Evolutionary conservation across 192 early-diverging fungal genomes (phyloP), one percentile per base, ranked within the genome.

Genomic region (Mortierella alpina): DNA sequence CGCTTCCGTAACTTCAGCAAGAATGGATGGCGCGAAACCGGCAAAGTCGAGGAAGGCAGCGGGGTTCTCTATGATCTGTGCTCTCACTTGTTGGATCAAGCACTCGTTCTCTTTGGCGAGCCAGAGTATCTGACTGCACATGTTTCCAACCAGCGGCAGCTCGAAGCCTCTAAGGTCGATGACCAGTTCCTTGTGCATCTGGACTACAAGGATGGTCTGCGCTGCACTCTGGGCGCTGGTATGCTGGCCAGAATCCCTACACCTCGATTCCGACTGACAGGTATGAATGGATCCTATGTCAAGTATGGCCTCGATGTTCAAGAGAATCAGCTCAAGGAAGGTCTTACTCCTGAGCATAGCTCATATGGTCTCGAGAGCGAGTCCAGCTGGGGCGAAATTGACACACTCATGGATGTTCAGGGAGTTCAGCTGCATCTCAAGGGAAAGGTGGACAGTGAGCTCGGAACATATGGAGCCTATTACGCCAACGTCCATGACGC

Each of bases 21-120:
- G 82, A 83, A 90, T 55, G 90, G 90, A 7, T 95, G 93, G 93
- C 85, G 91, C 44, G 93, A 95, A 68, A 74, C 74, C 50, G 84
- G 82, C 23, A 11, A 39, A 4, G 64, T 68, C 31, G 84, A 86
- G 40, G 87, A 89, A 55, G 93, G 91, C 11, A 88, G 87, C 62
- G 93, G 93, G 31, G 86, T 95, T 39, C 77, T 95, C 7, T 95
- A 91, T 63, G 93, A 95, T 73, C 75, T 95, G 15, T 90, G 90
- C 59, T 85, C 87, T 9, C 88, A 90, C 54, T 63, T 91, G 72
- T 85, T 92, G 63, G 91, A 92, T 70, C 91, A 92, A 82, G 84
- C 89, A 6, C 71, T 93, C 6, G 72, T 80, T 18, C 82, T 95
- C 60, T 90, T 92, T 76, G 93, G 93, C 31, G 82, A 84, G 17